Base-by-base conservation (phyloP, 257 asterid species). In the Nemophila menziesii region DNA sequence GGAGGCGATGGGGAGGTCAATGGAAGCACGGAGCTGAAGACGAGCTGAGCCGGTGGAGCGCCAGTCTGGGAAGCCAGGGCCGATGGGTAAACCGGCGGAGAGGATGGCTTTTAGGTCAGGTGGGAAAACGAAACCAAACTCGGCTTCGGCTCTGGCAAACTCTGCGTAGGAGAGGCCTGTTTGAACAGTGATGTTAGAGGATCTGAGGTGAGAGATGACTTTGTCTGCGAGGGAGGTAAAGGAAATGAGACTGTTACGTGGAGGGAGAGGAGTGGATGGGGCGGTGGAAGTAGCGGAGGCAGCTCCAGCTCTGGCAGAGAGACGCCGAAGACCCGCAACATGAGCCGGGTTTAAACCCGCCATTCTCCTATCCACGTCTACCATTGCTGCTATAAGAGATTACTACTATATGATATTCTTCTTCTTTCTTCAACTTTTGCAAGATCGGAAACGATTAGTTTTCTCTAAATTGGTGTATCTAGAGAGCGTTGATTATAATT, bases 281-380 rank as follows among this genome's bases (percentile, higher is more conserved):
- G 86, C 59, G 13, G 89, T 54, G 0, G 93, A 71, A 11, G 93
- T 75, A 13, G 36, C 36, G 12, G 93, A 63, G 0, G 93, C 81
- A 13, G 95, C 82, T n/a, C n/a, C n/a, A 2, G 97, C 97, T 43
- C 97, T 73, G 14, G 93, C 97, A 2, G 97, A 87, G 54, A 87
- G 79, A 16, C 97, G 95, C 48, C 97, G 93, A 45, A 87, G 87
- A 5, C 95, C 97, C 24, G 97, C 97, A 0, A 78, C 55, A 23
- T 83, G 97, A 21, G 83, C 85, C 53, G 89, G 89, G 49, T 87
- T 87, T 18, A 83, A 64, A 26, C 97, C 95, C 51, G 77, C 44
- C 97, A 87, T 87, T 40, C 95, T 75, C 73, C 95, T 80, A 71
- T 87, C 97, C 4, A 87, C 97, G 64, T 87, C 97, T 15, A 87